Conservation (phyloP, 768 basidiomycete genomes). For the Mrakia frigida region DNA sequence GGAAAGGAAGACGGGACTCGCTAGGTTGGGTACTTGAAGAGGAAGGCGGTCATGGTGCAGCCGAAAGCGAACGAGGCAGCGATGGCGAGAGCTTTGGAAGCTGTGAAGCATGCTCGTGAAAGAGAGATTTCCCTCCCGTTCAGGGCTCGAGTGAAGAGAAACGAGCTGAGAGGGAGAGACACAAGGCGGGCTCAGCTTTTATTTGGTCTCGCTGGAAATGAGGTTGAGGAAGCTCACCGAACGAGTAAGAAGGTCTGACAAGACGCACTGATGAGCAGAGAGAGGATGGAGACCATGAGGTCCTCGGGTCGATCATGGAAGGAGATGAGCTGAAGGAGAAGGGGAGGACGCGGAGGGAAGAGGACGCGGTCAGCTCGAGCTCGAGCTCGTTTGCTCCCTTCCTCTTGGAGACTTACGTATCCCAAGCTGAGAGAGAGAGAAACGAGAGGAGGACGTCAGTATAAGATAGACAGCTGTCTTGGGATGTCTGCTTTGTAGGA, state of each 20-base stretch:
- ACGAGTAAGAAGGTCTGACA: not conserved
- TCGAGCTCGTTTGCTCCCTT: not conserved
- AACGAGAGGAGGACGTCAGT: too few relatives aligned
- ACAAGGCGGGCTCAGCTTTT: not conserved
- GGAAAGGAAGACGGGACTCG: not conserved
- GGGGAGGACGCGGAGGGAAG: not conserved
- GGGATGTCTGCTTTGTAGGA: too few relatives aligned
- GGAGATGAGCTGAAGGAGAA: not conserved
- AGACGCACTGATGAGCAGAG: not conserved
- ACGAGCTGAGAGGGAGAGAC: not conserved
- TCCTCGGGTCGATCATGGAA: not conserved
- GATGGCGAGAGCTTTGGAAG: not conserved
- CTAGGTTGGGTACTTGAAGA: not conserved
- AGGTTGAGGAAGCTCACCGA: not conserved
- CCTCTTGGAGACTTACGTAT: not conserved
- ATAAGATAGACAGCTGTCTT: too few relatives aligned
- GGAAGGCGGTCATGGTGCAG: not conserved
- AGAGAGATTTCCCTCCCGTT: not conserved
- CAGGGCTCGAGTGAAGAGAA: conserved; percentile 1
- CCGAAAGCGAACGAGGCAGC: not conserved
- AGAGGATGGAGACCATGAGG: not conserved
- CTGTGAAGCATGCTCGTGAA: not conserved
- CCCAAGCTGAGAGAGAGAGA: too few relatives aligned
- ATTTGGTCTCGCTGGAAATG: not conserved
- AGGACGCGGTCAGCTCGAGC: not conserved